Evolutionary conservation across 2,329 filamentous ascomycete genomes (phyloP).

Genomic region (Alternaria arborescens): DNA sequence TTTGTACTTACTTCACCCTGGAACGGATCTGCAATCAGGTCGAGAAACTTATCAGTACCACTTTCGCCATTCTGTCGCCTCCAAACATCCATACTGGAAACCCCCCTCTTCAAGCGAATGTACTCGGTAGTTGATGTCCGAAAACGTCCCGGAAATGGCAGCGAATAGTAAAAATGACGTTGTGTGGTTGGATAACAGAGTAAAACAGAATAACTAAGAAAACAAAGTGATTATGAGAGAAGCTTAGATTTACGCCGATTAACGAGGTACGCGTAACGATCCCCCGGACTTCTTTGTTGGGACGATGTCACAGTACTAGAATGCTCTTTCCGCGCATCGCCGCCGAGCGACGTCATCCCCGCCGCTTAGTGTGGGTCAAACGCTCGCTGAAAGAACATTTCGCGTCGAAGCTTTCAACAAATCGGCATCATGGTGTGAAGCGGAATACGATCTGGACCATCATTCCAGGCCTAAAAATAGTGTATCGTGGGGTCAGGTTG

Average conservation of each 20-base stretch:
- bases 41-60: conserved; percentile 48
- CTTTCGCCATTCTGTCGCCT: conserved; percentile 23
- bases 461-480: conserved; percentile 9
- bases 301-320: conserved; percentile 11
- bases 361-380: conserved; percentile 2
- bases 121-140: background rate
- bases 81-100: conserved; percentile 20
- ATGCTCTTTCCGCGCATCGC: conserved; percentile 14
- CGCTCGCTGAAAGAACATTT: conserved; percentile 3
- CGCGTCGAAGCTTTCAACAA: conserved; percentile 3
- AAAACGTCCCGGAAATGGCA: background rate
- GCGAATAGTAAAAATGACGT: background rate
- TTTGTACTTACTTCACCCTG: conserved; percentile 37
- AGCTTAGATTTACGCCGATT: background rate
- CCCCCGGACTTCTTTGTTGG: conserved; percentile 14
- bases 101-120: conserved; percentile 9
- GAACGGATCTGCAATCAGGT: conserved; percentile 54
- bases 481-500: background rate
- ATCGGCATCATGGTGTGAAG: conserved; percentile 1
- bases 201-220: background rate
- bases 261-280: conserved; percentile 16
- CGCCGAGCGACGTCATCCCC: conserved; percentile 18
- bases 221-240: background rate
- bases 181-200: background rate
- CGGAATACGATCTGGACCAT: conserved; percentile 6